phyloP scores from a whole-genome alignment of 106 monocot genomes.

The Phalaenopsis equestris region DNA sequence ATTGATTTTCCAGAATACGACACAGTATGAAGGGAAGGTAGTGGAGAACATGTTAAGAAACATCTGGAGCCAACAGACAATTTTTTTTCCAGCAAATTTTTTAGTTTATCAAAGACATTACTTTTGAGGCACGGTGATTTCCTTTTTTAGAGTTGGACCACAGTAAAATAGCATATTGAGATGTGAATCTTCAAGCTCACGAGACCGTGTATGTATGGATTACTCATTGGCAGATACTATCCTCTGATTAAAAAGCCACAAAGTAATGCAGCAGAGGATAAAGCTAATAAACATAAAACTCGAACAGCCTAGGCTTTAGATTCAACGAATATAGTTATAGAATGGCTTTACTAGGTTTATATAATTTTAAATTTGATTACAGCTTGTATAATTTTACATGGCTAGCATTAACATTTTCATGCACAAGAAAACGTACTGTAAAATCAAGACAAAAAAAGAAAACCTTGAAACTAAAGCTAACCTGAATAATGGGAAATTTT shows the following conservation, averaged over 20 bases:
- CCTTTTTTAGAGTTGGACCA: background rate
- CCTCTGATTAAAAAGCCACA: background rate
- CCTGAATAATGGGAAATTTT: conserved; percentile 68
- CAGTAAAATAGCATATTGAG: background rate
- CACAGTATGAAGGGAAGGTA: too few relatives aligned
- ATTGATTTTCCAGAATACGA: background rate
- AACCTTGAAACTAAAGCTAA: conserved; percentile 14
- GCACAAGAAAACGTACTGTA: background rate
- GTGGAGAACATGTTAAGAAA: too few relatives aligned
- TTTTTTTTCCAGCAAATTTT: background rate
- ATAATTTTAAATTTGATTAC: conserved; percentile 1
- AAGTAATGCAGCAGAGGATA: background rate
- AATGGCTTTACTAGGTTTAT: background rate
- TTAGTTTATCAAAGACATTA: background rate
- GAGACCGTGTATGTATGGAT: background rate
- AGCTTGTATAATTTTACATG: background rate
- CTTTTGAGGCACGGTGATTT: background rate
- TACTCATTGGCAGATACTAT: background rate
- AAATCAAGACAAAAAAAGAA: background rate
- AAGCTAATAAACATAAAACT: conserved; percentile 4
- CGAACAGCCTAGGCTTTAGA: background rate
- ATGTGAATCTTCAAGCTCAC: background rate
- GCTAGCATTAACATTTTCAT: background rate
- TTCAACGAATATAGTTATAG: background rate
- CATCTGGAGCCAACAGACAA: too few relatives aligned